Conservation (phyloP, 2,329 filamentous ascomycete species). For the Pestalotiopsis sp. region DNA sequence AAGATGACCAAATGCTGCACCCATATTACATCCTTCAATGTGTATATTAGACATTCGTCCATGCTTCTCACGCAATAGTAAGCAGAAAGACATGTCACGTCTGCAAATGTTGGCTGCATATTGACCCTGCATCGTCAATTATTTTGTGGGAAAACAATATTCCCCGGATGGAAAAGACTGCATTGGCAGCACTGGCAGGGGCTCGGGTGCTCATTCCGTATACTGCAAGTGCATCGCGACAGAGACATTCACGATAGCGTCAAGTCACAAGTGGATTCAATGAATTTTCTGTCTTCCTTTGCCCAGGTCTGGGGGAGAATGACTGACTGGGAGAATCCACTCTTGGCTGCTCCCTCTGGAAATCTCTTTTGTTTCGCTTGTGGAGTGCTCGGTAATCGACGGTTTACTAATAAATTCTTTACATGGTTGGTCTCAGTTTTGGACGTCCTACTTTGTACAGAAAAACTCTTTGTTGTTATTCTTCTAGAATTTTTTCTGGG, state of each 20-base stretch:
- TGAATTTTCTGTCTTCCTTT: not conserved
- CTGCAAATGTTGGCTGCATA: not conserved
- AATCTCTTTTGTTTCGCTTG: slow-evolving; percentile 1
- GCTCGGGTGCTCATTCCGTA: slow-evolving; percentile 7
- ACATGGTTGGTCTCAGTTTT: not conserved
- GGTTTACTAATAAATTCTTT: not conserved
- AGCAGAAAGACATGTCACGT: not conserved
- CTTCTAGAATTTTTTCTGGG: slow-evolving; percentile 2
- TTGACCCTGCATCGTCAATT: not conserved
- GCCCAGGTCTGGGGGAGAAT: not conserved
- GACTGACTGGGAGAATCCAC: not conserved
- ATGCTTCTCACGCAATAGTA: not conserved
- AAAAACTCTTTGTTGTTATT: not conserved
- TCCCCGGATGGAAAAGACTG: not conserved
- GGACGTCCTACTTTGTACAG: not conserved
- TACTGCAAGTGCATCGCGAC: slow-evolving; percentile 6
- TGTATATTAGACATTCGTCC: not conserved
- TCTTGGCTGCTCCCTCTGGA: not conserved
- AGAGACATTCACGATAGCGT: slow-evolving; percentile 8
- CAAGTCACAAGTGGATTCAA: not conserved
- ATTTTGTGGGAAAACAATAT: not conserved
- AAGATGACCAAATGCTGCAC: not conserved
- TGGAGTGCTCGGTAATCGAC: slow-evolving; percentile 6
- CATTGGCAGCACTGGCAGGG: not conserved
- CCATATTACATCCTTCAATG: not conserved